These are phyloP conservation scores for Aquilaria agallochum DNA, from an alignment of 441 rosid genomes.

Conservation along the genomic window DNA sequence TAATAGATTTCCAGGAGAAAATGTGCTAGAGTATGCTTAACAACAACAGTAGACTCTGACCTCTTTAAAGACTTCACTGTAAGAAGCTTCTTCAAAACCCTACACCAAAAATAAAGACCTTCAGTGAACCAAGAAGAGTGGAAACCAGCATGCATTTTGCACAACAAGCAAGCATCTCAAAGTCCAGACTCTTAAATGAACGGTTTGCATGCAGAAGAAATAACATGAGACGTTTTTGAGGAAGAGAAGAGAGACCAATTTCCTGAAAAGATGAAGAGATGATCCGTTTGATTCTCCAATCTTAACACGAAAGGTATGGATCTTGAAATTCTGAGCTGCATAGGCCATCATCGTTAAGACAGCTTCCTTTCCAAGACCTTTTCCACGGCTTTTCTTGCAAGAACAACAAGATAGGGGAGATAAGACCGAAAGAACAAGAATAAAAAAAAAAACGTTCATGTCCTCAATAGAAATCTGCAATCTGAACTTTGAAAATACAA, in stretches of 20 bases:
- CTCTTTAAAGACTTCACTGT: constrained; percentile 77
- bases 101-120: constrained; percentile 23
- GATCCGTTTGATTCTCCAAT: constrained; percentile 79
- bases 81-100: constrained; percentile 71
- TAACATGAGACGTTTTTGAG: constrained; percentile 6
- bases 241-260: constrained; percentile 55
- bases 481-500: too few relatives aligned
- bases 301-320: constrained; percentile 62
- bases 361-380: constrained; percentile 87
- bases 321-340: constrained; percentile 57
- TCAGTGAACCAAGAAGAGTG: constrained; percentile 11
- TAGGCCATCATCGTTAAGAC: constrained; percentile 88
- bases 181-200: constrained; percentile 5
- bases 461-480: too few relatives aligned
- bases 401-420: constrained; percentile 19
- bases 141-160: background rate
- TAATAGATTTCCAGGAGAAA: constrained; percentile 2
- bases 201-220: constrained; percentile 3
- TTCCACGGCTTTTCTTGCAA: constrained; percentile 83
- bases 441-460: background rate
- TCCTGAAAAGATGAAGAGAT: constrained; percentile 67
- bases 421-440: constrained; percentile 12
- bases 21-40: too few relatives aligned
- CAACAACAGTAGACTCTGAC: constrained; percentile 26
- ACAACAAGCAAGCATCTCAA: background rate